These are phyloP conservation scores for Pyrenula massariospora DNA, from an alignment of 495 filamentous ascomycete species.

Conservation along the genomic window DNA sequence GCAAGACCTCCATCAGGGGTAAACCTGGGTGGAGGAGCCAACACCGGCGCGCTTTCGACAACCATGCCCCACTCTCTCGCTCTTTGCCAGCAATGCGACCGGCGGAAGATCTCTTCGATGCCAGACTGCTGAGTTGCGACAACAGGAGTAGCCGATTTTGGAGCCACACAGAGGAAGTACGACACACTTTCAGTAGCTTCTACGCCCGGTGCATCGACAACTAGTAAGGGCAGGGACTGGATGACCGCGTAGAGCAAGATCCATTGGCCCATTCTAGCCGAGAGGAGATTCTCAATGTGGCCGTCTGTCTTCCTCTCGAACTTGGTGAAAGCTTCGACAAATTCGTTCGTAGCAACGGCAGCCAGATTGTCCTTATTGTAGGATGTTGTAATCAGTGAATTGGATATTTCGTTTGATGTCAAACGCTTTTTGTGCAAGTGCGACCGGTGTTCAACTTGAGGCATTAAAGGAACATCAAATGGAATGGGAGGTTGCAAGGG, in stretches of 20 bases:
- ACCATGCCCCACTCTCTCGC: conserved; percentile 57
- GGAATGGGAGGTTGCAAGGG: conserved; percentile 87
- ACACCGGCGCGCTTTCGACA: neutral
- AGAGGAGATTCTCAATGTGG: conserved; percentile 57
- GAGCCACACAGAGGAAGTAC: conserved; percentile 89
- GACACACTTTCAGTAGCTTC: conserved; percentile 72
- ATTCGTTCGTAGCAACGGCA: conserved; percentile 37
- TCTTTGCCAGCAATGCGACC: conserved; percentile 83
- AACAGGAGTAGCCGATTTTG: conserved; percentile 65
- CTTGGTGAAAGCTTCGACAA: conserved; percentile 68
- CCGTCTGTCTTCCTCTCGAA: conserved; percentile 65
- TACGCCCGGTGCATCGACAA: conserved; percentile 74
- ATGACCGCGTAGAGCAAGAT: conserved; percentile 87
- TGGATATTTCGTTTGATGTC: conserved; percentile 60
- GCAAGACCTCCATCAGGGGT: neutral
- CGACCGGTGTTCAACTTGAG: conserved; percentile 50
- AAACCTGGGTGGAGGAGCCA: neutral
- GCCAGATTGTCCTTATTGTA: conserved; percentile 62
- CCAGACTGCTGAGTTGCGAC: conserved; percentile 56
- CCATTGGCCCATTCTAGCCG: conserved; percentile 81
- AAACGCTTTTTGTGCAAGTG: conserved; percentile 53
- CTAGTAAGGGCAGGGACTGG: conserved; percentile 80
- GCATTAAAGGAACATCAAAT: conserved; percentile 76
- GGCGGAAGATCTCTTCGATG: conserved; percentile 81
- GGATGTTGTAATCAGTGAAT: conserved; percentile 56